phyloP scores from a whole-genome alignment of 345 rosid genomes.

The Ricinus communis region DNA sequence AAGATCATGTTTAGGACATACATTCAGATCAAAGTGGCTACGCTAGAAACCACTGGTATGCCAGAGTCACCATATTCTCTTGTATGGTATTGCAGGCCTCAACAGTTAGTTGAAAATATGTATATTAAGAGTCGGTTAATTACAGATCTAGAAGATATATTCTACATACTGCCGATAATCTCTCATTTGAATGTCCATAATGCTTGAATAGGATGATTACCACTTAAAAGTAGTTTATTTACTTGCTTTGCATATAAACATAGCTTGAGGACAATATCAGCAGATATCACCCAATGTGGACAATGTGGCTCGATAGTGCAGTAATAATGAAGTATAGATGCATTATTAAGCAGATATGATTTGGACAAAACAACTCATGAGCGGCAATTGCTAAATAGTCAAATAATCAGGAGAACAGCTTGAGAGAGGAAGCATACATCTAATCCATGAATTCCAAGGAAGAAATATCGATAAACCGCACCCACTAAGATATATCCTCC shows the following conservation, averaged over 20 bases:
- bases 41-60: background rate
- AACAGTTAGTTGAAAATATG: background rate
- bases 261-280: background rate
- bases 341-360: background rate
- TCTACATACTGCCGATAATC: background rate
- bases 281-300: background rate
- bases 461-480: slow-evolving; percentile 61
- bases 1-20: background rate
- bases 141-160: background rate
- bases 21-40: background rate
- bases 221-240: background rate
- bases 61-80: background rate
- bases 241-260: background rate
- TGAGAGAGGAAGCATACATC: slow-evolving; percentile 52
- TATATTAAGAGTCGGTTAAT: background rate
- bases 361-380: background rate
- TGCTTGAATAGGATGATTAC: background rate
- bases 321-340: background rate
- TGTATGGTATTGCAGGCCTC: background rate
- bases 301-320: background rate
- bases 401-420: slow-evolving; percentile 3
- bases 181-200: background rate
- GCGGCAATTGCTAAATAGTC: background rate
- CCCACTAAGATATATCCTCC: slow-evolving; percentile 83
- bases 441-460: slow-evolving; percentile 65